Evolutionary conservation across 805 yeast genomes (phyloP).

Genomic region (Metschnikowia peoriensis): DNA sequence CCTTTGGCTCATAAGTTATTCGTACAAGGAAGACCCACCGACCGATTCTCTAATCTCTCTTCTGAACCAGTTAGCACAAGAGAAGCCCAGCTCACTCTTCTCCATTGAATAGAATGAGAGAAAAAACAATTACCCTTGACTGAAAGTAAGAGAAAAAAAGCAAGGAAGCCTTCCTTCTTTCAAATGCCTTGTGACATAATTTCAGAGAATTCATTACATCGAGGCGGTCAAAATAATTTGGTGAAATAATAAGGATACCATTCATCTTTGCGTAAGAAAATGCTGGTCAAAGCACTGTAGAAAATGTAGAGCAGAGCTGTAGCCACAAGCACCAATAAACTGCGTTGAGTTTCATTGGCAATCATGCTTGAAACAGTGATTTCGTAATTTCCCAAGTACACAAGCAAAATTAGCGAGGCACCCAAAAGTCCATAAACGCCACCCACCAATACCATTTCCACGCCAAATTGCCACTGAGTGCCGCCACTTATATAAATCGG

Average conservation of each 20-base stretch:
- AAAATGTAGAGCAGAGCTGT: constrained; percentile 32
- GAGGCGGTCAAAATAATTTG: constrained; percentile 25
- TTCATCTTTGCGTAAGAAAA: constrained; percentile 45
- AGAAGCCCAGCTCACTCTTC: too few relatives aligned
- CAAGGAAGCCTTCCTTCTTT: too few relatives aligned
- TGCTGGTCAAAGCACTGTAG: constrained; percentile 44
- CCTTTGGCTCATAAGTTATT: too few relatives aligned
- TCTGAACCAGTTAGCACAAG: too few relatives aligned
- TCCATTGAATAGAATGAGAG: too few relatives aligned
- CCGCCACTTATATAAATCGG: constrained; percentile 65
- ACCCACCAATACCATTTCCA: constrained; percentile 57
- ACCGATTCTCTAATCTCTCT: too few relatives aligned
- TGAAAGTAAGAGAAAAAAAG: too few relatives aligned
- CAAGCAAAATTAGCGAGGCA: constrained; percentile 37
- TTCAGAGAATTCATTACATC: neutral
- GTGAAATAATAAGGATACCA: constrained; percentile 46
- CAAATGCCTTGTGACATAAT: too few relatives aligned
- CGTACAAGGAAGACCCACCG: too few relatives aligned
- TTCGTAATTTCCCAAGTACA: constrained; percentile 34
- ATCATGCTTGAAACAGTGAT: constrained; percentile 21
- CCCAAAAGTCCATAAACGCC: constrained; percentile 50
- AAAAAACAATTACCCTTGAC: too few relatives aligned
- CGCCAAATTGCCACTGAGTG: constrained; percentile 64
- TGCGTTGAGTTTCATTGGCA: constrained; percentile 17
- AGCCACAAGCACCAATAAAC: constrained; percentile 20